Percentiles rank a stretch among this genome's conserved stretches.
These are phyloP conservation scores for Saturnispora mendoncae DNA, from an alignment of 805 yeast species.

Conservation along the genomic window DNA sequence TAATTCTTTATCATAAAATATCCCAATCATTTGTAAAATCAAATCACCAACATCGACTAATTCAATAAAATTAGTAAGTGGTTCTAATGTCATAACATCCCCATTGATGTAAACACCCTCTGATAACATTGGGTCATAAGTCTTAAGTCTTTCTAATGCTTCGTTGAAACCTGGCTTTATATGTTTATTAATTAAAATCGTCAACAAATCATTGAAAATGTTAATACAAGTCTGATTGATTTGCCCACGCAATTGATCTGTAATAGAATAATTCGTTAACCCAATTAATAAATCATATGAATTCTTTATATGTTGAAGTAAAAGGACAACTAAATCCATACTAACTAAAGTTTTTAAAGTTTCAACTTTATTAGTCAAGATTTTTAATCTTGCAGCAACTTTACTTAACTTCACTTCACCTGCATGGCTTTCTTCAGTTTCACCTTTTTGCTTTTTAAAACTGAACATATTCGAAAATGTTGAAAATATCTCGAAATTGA, in stretches of 20 bases:
- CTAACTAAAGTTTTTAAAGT: constrained; percentile 71
- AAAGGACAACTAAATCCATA: constrained; percentile 65
- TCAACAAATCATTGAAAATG: constrained; percentile 61
- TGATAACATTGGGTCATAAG: constrained; percentile 53
- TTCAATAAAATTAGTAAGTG: constrained; percentile 79
- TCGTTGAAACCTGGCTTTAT: constrained; percentile 76
- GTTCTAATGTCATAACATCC: constrained; percentile 48
- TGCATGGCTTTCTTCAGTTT: constrained; percentile 13
- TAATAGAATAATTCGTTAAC: constrained; percentile 30
- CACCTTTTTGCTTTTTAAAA: constrained; percentile 24
- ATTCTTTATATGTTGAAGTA: constrained; percentile 59
- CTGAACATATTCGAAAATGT: constrained; percentile 59
- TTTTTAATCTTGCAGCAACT: constrained; percentile 71
- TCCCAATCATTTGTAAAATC: constrained; percentile 84
- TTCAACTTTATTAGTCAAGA: constrained; percentile 65
- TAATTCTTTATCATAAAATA: constrained; percentile 83
- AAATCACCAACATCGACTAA: constrained; percentile 88
- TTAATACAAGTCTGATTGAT: constrained; percentile 37
- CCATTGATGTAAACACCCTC: constrained; percentile 2
- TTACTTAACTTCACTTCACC: constrained; percentile 37
- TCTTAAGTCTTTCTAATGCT: constrained; percentile 61
- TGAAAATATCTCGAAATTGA: constrained; percentile 42
- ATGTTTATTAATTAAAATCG: constrained; percentile 60
- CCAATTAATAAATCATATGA: constrained; percentile 51
- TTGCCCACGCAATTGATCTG: constrained; percentile 25